These are phyloP conservation scores for Microbotryum scabiosae DNA, from an alignment of 1,284 basidiomycete species.

Conservation along the genomic window DNA sequence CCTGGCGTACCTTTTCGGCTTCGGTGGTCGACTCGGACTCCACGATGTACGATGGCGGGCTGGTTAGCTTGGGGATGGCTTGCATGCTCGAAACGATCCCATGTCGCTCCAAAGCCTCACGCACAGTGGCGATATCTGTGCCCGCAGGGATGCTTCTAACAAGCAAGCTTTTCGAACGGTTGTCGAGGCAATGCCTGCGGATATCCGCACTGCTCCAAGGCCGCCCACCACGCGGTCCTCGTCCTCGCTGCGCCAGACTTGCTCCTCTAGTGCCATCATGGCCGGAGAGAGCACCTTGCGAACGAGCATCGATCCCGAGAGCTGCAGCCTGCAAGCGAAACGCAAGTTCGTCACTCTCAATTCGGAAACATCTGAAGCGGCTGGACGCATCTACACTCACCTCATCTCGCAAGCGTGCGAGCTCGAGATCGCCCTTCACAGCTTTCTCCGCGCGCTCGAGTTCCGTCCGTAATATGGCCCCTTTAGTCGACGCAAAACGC, in stretches of 20 bases:
- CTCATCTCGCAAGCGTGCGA: not conserved
- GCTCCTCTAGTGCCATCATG: too few relatives aligned
- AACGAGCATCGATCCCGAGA: slow-evolving; percentile 1
- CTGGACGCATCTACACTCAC: not conserved
- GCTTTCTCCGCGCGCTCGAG: too few relatives aligned
- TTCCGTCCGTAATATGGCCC: too few relatives aligned
- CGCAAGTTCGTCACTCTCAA: not conserved
- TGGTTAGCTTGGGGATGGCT: not conserved
- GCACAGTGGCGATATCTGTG: not conserved
- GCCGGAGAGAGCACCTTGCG: too few relatives aligned
- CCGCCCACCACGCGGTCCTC: not conserved
- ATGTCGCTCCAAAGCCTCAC: not conserved
- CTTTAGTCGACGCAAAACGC: not conserved
- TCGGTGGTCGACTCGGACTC: not conserved
- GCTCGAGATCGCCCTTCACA: too few relatives aligned
- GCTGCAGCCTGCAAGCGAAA: not conserved
- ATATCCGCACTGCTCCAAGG: not conserved
- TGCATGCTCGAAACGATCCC: too few relatives aligned
- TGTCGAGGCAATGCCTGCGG: not conserved
- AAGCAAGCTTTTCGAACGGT: not conserved
- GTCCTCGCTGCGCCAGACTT: not conserved
- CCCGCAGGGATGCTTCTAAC: not conserved
- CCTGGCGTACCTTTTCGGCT: slow-evolving; percentile 7
- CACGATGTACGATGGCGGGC: not conserved
- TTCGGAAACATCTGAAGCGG: not conserved